phyloP scores from a whole-genome alignment of 169 alveolate genomes.

The Cryptosporidium sp. region DNA sequence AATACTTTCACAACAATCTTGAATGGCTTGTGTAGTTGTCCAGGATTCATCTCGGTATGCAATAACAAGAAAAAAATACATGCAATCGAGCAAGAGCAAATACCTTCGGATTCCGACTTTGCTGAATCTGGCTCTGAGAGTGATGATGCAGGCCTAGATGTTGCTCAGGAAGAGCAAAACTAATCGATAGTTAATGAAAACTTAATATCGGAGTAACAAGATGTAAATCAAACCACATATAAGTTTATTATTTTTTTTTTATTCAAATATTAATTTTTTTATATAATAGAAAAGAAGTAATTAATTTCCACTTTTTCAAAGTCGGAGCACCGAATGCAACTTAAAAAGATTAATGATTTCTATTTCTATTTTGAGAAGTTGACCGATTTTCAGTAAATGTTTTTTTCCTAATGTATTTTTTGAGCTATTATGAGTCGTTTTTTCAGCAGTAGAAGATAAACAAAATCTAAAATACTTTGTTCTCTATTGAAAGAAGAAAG shows the following conservation, averaged over 20 bases:
- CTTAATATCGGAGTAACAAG: constrained; percentile 9
- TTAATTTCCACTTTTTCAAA: not conserved
- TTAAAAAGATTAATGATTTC: not conserved
- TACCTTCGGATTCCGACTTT: constrained; percentile 73
- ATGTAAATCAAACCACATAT: not conserved
- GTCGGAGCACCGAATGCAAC: not conserved
- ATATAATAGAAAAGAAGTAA: not conserved
- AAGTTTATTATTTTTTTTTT: not conserved
- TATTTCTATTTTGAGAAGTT: not conserved
- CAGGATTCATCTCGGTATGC: constrained; percentile 67
- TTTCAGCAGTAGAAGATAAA: not conserved
- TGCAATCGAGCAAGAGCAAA: constrained; percentile 57
- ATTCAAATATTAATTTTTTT: not conserved
- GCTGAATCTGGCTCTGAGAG: constrained; percentile 69
- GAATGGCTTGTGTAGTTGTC: constrained; percentile 62
- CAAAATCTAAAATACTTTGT: not conserved
- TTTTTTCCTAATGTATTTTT: not conserved
- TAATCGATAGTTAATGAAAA: not conserved
- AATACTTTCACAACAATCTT: constrained; percentile 26
- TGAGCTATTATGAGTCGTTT: not conserved
- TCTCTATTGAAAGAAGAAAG: not conserved
- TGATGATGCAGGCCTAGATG: constrained; percentile 49
- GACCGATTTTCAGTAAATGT: not conserved
- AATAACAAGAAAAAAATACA: constrained; percentile 34
- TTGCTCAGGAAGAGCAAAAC: constrained; percentile 64